Base-by-base conservation (phyloP, 2,329 filamentous ascomycete species). In the Metarhizium brunneum region DNA sequence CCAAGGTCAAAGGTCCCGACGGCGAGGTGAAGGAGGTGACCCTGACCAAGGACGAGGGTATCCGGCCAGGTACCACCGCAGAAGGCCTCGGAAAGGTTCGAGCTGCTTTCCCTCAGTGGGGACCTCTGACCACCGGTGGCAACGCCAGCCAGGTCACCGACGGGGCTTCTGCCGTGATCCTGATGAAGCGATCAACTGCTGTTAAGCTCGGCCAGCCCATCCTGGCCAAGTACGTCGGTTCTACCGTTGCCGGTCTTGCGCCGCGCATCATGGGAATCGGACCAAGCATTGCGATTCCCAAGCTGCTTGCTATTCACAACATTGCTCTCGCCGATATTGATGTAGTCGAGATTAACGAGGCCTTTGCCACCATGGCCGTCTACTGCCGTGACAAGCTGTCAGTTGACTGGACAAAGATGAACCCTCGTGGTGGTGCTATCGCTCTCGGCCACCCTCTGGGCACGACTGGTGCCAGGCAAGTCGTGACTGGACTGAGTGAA, bases 181-280 rank as follows among this genome's bases (percentile, higher is more conserved):
- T 97, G 56, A 97, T 97, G 92, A 94, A 94, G 80, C 89, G 92
- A 56, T 92, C 88, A 62, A 92, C 87, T 60, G 92, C 92, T 58
- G 82, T 89, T 66, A 85, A 88, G 73, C 84, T 96, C 48, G 87
- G 88, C 61, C 89, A 96, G 75, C 91, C 92, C 60, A 92, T 99
- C 73, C 69, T 97, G 59, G 94, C 87, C 73, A 99, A 99, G 75
- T 97, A 91, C 70, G 90, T 94, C 61, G 91, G 90, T 64, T 88
- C 92, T 56, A 96, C 92, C 11, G 86, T 96, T 47, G 88, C 92
- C 43, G 94, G 94, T 64, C 83, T 97, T 5, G 84, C 94, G 0
- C 94, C 94, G 6, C 83, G 94, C 61, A 91, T 99, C 75, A 99
- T 99, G 94, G 94, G 92, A 61, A 96, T 97, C 62, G 89, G 89